Conservation (phyloP, 192 early-diverging fungal species). For the Backusella circina region DNA sequence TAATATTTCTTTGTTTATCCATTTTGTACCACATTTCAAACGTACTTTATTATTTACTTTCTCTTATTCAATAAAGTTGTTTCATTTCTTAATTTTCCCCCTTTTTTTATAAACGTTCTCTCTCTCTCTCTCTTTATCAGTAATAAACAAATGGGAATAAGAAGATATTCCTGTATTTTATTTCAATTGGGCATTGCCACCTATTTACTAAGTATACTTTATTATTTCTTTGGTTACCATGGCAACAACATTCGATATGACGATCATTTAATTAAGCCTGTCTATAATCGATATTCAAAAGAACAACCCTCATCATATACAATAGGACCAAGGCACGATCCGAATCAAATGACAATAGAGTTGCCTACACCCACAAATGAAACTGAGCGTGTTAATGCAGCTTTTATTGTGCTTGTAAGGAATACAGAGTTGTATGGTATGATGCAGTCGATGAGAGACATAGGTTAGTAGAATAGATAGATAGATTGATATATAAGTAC, state of each 20-base stretch:
- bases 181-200: not conserved
- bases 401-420: slow-evolving; percentile 55
- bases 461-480: slow-evolving; percentile 42
- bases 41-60: slow-evolving; percentile 5
- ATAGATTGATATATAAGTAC: not conserved
- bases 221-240: not conserved
- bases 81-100: not conserved
- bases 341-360: slow-evolving; percentile 2
- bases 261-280: not conserved
- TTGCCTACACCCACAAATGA: slow-evolving; percentile 9
- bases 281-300: not conserved
- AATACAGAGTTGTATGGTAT: slow-evolving; percentile 65
- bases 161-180: slow-evolving; percentile 1
- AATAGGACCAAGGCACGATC: slow-evolving; percentile 7
- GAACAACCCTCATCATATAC: slow-evolving; percentile 6
- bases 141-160: not conserved
- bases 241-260: not conserved
- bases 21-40: slow-evolving; percentile 1
- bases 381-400: slow-evolving; percentile 14
- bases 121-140: not conserved
- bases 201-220: not conserved
- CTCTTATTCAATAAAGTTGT: not conserved
- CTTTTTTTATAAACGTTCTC: not conserved
- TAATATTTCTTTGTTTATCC: not conserved
- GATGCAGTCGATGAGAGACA: slow-evolving; percentile 52